A percentile compares a stretch with the other conserved stretches of the same genome.
phyloP scores from a whole-genome alignment of 2,329 filamentous ascomycete genomes.

The Daldinia eschscholtzii region DNA sequence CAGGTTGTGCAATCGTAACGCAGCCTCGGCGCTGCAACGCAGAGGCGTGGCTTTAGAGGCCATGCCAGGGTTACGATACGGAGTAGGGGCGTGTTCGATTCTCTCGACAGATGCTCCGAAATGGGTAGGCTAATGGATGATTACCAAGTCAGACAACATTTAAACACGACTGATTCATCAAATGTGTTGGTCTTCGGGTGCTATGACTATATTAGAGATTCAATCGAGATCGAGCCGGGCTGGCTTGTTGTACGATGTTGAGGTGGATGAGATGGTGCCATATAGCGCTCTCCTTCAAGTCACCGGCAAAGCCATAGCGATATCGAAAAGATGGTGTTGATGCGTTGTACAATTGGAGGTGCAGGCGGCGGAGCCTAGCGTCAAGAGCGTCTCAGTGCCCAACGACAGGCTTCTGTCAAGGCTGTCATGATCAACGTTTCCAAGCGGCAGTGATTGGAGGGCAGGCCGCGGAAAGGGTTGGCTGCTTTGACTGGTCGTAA shows the following conservation, averaged over 20 bases:
- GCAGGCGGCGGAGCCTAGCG: constrained; percentile 55
- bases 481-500: constrained; percentile 48
- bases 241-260: constrained; percentile 43
- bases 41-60: constrained; percentile 29
- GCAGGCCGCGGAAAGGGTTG: constrained; percentile 46
- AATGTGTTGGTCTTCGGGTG: constrained; percentile 26
- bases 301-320: constrained; percentile 40
- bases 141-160: constrained; percentile 26
- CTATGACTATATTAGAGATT: constrained; percentile 32
- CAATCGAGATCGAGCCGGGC: constrained; percentile 45
- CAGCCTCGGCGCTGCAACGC: constrained; percentile 33
- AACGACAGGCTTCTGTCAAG: constrained; percentile 57
- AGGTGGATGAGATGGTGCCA: constrained; percentile 44
- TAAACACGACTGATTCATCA: constrained; percentile 22
- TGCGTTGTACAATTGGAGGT: constrained; percentile 63
- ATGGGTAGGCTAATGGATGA: constrained; percentile 26
- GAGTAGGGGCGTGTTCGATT: constrained; percentile 24
- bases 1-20: constrained; percentile 83
- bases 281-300: constrained; percentile 48
- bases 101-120: constrained; percentile 27
- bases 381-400: constrained; percentile 63
- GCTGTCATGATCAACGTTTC: constrained; percentile 53
- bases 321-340: constrained; percentile 54
- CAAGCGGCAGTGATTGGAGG: constrained; percentile 48
- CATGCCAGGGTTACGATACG: constrained; percentile 19